Conservation (phyloP, 495 filamentous ascomycete genomes). For the Beverwykella pulmonaria region DNA sequence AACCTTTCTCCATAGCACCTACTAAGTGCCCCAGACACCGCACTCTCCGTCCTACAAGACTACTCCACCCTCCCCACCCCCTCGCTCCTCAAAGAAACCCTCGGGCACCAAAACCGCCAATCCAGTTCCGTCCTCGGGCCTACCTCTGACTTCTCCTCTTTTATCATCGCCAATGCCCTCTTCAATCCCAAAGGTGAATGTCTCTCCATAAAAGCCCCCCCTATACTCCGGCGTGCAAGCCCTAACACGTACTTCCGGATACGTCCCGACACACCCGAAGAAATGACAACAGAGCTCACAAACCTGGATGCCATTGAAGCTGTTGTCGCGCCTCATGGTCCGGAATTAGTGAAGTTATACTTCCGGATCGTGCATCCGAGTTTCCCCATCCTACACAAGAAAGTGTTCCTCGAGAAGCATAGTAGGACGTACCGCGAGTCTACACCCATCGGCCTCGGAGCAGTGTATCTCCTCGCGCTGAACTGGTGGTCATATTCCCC, state of each 20-base stretch:
- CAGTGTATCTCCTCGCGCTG: slow-evolving; percentile 80
- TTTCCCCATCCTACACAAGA: slow-evolving; percentile 81
- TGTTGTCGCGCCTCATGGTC: slow-evolving; percentile 74
- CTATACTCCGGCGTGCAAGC: slow-evolving; percentile 71
- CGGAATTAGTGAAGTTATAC: slow-evolving; percentile 74
- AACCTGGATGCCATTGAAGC: slow-evolving; percentile 71
- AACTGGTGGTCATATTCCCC: slow-evolving; percentile 79
- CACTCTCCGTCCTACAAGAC: slow-evolving; percentile 12
- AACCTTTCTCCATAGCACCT: too few species aligned
- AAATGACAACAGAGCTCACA: slow-evolving; percentile 50
- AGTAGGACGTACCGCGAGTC: slow-evolving; percentile 69
- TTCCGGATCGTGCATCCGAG: slow-evolving; percentile 79
- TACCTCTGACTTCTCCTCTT: slow-evolving; percentile 66
- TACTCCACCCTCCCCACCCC: slow-evolving; percentile 30
- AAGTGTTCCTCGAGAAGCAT: slow-evolving; percentile 79
- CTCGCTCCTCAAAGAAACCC: slow-evolving; percentile 28
- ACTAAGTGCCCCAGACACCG: not conserved
- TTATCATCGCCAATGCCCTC: slow-evolving; percentile 63
- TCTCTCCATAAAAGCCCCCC: slow-evolving; percentile 59
- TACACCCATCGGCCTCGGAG: slow-evolving; percentile 75
- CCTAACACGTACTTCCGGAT: slow-evolving; percentile 72
- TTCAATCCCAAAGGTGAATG: slow-evolving; percentile 65
- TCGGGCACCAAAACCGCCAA: slow-evolving; percentile 37
- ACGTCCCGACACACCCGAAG: slow-evolving; percentile 62
- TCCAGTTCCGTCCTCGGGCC: slow-evolving; percentile 29